Conservation (phyloP, 129 eudicot species). For the Helichrysum umbraculigerum region DNA sequence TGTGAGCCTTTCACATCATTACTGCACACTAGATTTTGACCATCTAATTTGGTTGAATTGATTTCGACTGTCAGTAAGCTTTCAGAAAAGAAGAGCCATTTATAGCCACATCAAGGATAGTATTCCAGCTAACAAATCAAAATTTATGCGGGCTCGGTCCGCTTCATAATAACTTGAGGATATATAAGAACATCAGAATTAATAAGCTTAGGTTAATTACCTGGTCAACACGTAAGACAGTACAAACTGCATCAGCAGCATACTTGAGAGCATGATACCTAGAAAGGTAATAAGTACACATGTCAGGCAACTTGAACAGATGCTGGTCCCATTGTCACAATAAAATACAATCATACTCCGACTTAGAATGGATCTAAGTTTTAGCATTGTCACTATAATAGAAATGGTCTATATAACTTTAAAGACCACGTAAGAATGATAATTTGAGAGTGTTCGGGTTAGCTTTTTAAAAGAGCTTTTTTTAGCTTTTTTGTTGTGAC, state of each 20-base stretch:
- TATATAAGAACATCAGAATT: neutral
- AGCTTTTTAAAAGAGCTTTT: no score
- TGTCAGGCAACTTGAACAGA: neutral
- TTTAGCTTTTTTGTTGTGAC: no score
- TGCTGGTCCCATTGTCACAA: no score
- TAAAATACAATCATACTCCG: neutral
- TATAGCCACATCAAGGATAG: neutral
- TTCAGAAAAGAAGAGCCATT: neutral
- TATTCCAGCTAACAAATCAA: neutral
- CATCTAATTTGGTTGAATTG: neutral
- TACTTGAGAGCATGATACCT: conserved; percentile 89
- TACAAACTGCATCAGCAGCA: conserved; percentile 94
- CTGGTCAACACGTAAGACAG: conserved; percentile 90
- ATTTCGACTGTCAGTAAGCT: neutral
- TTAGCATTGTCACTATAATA: neutral
- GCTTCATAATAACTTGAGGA: neutral
- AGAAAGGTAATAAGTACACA: neutral
- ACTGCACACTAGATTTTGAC: neutral
- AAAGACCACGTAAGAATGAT: neutral
- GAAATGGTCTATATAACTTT: neutral
- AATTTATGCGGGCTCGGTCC: neutral
- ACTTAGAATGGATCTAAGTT: neutral
- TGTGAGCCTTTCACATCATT: neutral
- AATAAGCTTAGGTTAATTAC: conserved; percentile 37
- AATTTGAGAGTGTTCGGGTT: no score